These are phyloP conservation scores for Leccinum fuscescens DNA, from an alignment of 1,284 basidiomycete genomes.

Conservation along the genomic window DNA sequence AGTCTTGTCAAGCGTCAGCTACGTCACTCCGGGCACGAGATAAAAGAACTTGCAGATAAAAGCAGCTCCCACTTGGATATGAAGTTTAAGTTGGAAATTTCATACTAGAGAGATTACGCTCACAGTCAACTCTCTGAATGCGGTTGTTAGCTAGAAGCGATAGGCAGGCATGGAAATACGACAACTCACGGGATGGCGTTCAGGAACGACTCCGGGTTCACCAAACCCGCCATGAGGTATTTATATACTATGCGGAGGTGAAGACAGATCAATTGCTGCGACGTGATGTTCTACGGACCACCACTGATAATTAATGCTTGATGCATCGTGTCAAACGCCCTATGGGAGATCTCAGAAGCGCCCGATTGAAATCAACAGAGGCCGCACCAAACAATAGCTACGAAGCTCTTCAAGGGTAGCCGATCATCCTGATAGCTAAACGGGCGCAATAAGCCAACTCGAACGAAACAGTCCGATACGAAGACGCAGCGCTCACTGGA, in stretches of 20 bases:
- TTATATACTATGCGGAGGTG: conserved; percentile 1
- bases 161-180: no score
- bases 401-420: background rate
- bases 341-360: background rate
- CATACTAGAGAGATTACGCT: background rate
- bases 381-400: background rate
- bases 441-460: background rate
- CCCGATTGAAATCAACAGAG: background rate
- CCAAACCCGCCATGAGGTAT: conserved; percentile 1
- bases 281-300: background rate
- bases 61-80: conserved; percentile 1
- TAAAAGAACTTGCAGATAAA: background rate
- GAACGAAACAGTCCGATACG: background rate
- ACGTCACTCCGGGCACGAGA: background rate
- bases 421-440: conserved; percentile 6
- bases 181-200: conserved; percentile 1
- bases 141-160: background rate
- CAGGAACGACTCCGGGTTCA: background rate
- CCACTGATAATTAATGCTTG: conserved; percentile 5
- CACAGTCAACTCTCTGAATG: conserved; percentile 1
- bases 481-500: conserved; percentile 2
- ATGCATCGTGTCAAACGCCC: conserved; percentile 2
- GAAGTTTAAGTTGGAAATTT: background rate
- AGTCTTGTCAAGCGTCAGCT: background rate
- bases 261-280: background rate